Conservation (phyloP, 805 yeast genomes). For the Candida morakotiae region DNA sequence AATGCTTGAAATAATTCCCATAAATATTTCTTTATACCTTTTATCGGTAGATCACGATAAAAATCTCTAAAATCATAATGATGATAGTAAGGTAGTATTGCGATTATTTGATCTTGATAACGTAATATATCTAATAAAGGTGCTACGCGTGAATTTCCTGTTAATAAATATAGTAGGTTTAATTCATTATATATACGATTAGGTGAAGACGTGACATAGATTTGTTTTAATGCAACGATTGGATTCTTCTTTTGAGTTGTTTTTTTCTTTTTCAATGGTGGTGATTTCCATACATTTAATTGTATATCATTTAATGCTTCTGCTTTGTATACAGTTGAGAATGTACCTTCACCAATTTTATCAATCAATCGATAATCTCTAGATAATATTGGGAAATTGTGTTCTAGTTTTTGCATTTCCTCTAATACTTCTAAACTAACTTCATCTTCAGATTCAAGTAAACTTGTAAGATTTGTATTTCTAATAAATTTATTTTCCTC, state of each 20-base stretch:
- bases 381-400: slow-evolving; percentile 50
- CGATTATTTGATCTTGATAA: slow-evolving; percentile 86
- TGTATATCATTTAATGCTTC: slow-evolving; percentile 45
- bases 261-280: slow-evolving; percentile 30
- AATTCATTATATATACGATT: slow-evolving; percentile 86
- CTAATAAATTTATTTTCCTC: slow-evolving; percentile 2
- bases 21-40: slow-evolving; percentile 79
- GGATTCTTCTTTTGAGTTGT: slow-evolving; percentile 30
- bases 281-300: slow-evolving; percentile 41
- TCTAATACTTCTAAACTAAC: slow-evolving; percentile 50
- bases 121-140: slow-evolving; percentile 87
- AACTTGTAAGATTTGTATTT: slow-evolving; percentile 3
- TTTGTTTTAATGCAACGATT: slow-evolving; percentile 84
- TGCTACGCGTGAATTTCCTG: slow-evolving; percentile 73
- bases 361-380: slow-evolving; percentile 48
- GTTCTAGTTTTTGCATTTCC: slow-evolving; percentile 53
- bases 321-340: slow-evolving; percentile 59
- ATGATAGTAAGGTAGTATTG: slow-evolving; percentile 85
- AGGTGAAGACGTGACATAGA: slow-evolving; percentile 94
- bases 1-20: slow-evolving; percentile 75
- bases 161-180: slow-evolving; percentile 63
- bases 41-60: slow-evolving; percentile 71
- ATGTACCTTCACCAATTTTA: slow-evolving; percentile 67
- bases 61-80: slow-evolving; percentile 89
- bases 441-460: slow-evolving; percentile 26